Evolutionary conservation across 257 asterid species (phyloP), one percentile per base, ranked within the genome.

Genomic region (Thymus quinquecostatus): DNA sequence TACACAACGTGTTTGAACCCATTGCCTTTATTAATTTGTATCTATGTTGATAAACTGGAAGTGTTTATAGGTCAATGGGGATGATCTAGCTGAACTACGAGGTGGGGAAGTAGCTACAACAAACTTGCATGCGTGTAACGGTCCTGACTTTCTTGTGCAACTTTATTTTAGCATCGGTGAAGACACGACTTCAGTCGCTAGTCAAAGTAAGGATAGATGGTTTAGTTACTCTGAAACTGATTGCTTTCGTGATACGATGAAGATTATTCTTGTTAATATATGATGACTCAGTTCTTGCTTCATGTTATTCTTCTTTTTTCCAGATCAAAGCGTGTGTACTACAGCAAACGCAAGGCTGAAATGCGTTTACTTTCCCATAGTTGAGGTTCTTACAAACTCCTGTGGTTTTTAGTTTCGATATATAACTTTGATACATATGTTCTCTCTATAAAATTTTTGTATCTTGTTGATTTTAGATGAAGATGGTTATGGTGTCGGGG

Each of bases 291-390:
- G n/a, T 28, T 53, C 36, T 51, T 13, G 58, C 10, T 77, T 60
- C 41, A 59, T 72, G 50, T 59, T 66, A 71, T 64, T 38, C 57
- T 75, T 74, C 27, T 47, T 48, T 73, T 49, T 63, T n/a, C 65
- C 80, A 82, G 95, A 84, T 54, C 55, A 34, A 51, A 72, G 79
- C 72, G 78, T 70, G 62, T 34, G 69, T 34, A 67, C 38, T 0
- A 86, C 81, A 73, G 97, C 92, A 68, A 82, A 89, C 84, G 96
- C 97, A 60, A 85, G 96, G 55, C 78, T 91, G 64, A 89, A 74
- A 65, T 89, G 90, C 61, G 87, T 87, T 43, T 91, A 87, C 83
- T 84, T 89, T 72, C 97, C 97, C 13, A 68, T 83, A 63, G 63
- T 77, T 10, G 66, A 82, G 92, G 97, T 88, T 57, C 48, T 56